Conservation (phyloP, 2,329 filamentous ascomycete genomes). For the Elsinoe ampelina region DNA sequence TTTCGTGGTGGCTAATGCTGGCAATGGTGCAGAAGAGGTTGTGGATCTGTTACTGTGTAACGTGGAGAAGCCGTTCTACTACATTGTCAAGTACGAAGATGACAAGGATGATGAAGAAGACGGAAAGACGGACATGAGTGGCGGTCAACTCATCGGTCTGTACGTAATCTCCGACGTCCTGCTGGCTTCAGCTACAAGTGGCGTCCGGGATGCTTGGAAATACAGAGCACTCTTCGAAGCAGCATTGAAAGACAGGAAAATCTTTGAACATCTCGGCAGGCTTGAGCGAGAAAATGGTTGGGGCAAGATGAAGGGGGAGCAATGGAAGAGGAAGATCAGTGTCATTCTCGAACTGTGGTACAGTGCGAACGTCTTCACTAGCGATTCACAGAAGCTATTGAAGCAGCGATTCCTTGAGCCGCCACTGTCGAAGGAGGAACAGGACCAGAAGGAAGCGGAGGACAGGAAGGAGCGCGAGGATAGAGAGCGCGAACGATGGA, state of each 20-base stretch:
- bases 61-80: constrained; percentile 64
- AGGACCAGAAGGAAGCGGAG: constrained; percentile 32
- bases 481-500: constrained; percentile 44
- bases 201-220: constrained; percentile 75
- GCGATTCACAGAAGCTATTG: constrained; percentile 63
- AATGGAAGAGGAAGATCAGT: constrained; percentile 70
- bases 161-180: constrained; percentile 76
- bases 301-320: constrained; percentile 73
- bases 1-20: constrained; percentile 83
- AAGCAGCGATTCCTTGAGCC: constrained; percentile 62
- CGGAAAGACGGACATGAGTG: constrained; percentile 44
- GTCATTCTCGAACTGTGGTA: constrained; percentile 62
- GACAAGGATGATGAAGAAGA: constrained; percentile 24
- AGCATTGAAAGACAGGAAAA: constrained; percentile 56
- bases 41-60: constrained; percentile 83
- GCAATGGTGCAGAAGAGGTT: constrained; percentile 76
- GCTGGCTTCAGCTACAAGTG: constrained; percentile 64
- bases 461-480: constrained; percentile 26
- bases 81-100: constrained; percentile 58
- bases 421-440: constrained; percentile 41
- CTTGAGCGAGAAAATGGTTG: constrained; percentile 64
- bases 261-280: constrained; percentile 66
- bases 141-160: constrained; percentile 67
- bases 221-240: constrained; percentile 73
- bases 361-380: constrained; percentile 58